Evolutionary conservation across 805 yeast species (phyloP).

Genomic region (Hyphopichia homilentoma): DNA sequence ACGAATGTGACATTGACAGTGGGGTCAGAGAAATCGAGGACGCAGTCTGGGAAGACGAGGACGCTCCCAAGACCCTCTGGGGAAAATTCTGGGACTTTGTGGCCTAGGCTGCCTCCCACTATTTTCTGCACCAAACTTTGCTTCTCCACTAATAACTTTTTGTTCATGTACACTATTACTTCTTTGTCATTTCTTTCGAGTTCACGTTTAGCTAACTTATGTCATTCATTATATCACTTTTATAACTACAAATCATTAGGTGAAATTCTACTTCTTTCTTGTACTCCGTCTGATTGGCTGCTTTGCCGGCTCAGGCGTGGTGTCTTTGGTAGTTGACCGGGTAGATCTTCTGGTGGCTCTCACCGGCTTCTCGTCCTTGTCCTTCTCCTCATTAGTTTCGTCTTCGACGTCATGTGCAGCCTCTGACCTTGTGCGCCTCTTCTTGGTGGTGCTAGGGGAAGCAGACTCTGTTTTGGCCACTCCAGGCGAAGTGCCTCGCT

Average conservation of each 20-base stretch:
- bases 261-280: conserved; percentile 8
- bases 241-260: background rate
- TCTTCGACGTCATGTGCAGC: conserved; percentile 6
- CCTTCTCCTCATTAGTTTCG: conserved; percentile 7
- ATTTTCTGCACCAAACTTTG: background rate
- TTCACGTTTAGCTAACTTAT: too few species aligned
- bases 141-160: too few species aligned
- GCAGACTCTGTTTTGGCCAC: conserved; percentile 1
- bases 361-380: conserved; percentile 3
- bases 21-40: conserved; percentile 65
- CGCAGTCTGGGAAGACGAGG: conserved; percentile 52
- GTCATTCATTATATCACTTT: background rate
- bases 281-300: conserved; percentile 12
- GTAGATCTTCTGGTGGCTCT: conserved; percentile 8
- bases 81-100: conserved; percentile 51
- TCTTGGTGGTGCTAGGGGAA: conserved; percentile 5
- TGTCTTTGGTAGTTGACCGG: conserved; percentile 6
- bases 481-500: conserved; percentile 10
- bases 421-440: conserved; percentile 11
- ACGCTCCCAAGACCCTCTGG: conserved; percentile 49
- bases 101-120: conserved; percentile 13
- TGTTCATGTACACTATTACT: too few species aligned
- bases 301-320: conserved; percentile 5
- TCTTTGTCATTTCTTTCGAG: too few species aligned
- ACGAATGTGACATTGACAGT: conserved; percentile 66